phyloP scores from a whole-genome alignment of 176 grass and related monocot species.

The Dactylis glomerata region DNA sequence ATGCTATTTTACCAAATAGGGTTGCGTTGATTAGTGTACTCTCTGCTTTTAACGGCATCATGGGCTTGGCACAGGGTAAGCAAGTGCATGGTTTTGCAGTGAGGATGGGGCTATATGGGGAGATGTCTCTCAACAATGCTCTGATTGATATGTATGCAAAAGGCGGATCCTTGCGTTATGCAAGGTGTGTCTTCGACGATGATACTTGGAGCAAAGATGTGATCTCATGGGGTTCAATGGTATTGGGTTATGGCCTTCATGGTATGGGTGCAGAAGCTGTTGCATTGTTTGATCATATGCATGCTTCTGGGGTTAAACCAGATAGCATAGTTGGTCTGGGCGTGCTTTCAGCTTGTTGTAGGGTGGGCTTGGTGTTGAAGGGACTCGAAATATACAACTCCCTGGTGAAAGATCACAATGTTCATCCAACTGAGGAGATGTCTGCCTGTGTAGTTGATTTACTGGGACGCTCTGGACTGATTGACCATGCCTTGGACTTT shows the following conservation, averaged over 20 bases:
- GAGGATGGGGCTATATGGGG: conserved; percentile 30
- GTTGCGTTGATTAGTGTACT: conserved; percentile 55
- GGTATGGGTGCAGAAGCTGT: conserved; percentile 30
- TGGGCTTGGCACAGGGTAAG: conserved; percentile 30
- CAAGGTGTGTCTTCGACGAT: conserved; percentile 54
- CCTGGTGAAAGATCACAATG: conserved; percentile 52
- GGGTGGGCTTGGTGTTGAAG: conserved; percentile 43
- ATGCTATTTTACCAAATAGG: conserved; percentile 39
- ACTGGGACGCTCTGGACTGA: conserved; percentile 47
- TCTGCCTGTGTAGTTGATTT: conserved; percentile 64
- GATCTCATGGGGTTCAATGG: conserved; percentile 67
- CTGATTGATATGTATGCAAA: conserved; percentile 61
- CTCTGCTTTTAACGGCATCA: conserved; percentile 35
- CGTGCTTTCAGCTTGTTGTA: conserved; percentile 62
- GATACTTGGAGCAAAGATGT: conserved; percentile 51
- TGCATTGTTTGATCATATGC: conserved; percentile 60
- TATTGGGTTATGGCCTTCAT: conserved; percentile 44
- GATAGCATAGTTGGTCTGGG: conserved; percentile 48
- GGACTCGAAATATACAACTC: conserved; percentile 55
- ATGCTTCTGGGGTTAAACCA: conserved; percentile 45
- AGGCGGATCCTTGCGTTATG: conserved; percentile 49
- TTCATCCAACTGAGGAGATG: conserved; percentile 59
- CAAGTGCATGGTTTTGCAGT: conserved; percentile 46
- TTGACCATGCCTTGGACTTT: conserved; percentile 51
- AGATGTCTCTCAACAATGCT: conserved; percentile 58